These are phyloP conservation scores for Berberis vulgaris DNA, from an alignment of 164 flowering plant species.

Conservation along the genomic window DNA sequence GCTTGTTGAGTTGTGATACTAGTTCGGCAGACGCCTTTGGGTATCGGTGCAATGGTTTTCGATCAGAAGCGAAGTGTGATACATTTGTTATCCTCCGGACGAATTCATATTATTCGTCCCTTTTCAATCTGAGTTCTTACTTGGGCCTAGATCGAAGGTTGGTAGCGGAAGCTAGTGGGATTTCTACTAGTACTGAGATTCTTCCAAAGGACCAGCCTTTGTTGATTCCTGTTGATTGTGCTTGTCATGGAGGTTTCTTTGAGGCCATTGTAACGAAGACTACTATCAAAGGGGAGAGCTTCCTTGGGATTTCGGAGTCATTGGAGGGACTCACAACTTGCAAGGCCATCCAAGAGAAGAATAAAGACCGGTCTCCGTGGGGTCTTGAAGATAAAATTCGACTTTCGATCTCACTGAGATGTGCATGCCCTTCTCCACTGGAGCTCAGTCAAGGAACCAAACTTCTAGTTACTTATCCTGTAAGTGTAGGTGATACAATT, in stretches of 20 bases:
- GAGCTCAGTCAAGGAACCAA: slow-evolving; percentile 21
- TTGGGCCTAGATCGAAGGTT: slow-evolving; percentile 34
- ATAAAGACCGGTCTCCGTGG: slow-evolving; percentile 30
- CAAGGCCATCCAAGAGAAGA: slow-evolving; percentile 48
- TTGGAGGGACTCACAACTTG: slow-evolving; percentile 72
- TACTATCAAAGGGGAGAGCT: slow-evolving; percentile 47
- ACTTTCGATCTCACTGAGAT: slow-evolving; percentile 42
- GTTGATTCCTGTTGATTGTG: slow-evolving; percentile 58
- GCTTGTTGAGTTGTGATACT: slow-evolving; percentile 35
- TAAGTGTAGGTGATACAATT: slow-evolving; percentile 44
- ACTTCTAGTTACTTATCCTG: slow-evolving; percentile 52
- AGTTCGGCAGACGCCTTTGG: slow-evolving; percentile 30
- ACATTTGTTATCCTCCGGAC: slow-evolving; percentile 47
- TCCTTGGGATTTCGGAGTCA: slow-evolving; percentile 44
- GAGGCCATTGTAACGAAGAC: slow-evolving; percentile 35
- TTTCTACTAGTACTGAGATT: slow-evolving; percentile 32
- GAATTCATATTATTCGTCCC: slow-evolving; percentile 46
- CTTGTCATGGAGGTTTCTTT: slow-evolving; percentile 36
- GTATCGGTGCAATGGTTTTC: slow-evolving; percentile 24
- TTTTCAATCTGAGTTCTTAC: slow-evolving; percentile 49
- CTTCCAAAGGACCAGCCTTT: slow-evolving; percentile 39
- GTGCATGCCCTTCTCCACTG: slow-evolving; percentile 48
- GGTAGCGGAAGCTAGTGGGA: slow-evolving; percentile 45
- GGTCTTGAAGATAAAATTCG: slow-evolving; percentile 24
- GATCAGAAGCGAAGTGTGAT: slow-evolving; percentile 19